These are phyloP conservation scores for Leccinum subgranulosum DNA, from an alignment of 768 basidiomycete genomes.

Conservation along the genomic window DNA sequence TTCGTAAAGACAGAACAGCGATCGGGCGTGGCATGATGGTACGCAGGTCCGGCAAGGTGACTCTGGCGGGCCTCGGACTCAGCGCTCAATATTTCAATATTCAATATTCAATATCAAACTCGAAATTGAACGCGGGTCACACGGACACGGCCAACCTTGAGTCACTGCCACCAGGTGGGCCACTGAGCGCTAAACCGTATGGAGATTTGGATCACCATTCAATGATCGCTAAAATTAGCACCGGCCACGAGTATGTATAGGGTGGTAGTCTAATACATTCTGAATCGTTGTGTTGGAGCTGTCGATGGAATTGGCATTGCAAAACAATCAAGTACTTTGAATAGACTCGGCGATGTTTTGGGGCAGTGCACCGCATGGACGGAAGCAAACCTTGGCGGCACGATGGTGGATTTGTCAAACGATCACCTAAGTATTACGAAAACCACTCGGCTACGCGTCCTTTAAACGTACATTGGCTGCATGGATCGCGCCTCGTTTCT, in stretches of 20 bases:
- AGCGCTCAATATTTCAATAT: too few species aligned
- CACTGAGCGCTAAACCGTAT: too few species aligned
- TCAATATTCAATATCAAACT: too few species aligned
- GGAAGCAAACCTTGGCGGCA: background rate
- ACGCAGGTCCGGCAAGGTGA: too few species aligned
- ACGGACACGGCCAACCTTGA: too few species aligned
- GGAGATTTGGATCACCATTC: too few species aligned
- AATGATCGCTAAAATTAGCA: background rate
- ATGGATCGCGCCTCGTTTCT: background rate
- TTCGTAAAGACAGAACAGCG: conserved; percentile 5
- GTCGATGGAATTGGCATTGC: background rate
- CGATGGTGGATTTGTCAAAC: background rate
- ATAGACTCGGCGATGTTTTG: too few species aligned
- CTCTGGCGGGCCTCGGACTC: too few species aligned
- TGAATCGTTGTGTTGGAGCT: background rate
- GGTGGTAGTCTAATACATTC: background rate
- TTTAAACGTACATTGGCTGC: background rate
- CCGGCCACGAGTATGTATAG: background rate
- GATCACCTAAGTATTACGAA: background rate
- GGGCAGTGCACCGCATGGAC: background rate
- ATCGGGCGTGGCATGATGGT: background rate
- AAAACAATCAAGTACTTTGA: background rate
- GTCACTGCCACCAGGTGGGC: too few species aligned
- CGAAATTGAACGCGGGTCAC: too few species aligned
- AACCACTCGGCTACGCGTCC: background rate